Conservation (phyloP, 1,139 yeast genomes). For the Debaryomycetaceae sp. region DNA sequence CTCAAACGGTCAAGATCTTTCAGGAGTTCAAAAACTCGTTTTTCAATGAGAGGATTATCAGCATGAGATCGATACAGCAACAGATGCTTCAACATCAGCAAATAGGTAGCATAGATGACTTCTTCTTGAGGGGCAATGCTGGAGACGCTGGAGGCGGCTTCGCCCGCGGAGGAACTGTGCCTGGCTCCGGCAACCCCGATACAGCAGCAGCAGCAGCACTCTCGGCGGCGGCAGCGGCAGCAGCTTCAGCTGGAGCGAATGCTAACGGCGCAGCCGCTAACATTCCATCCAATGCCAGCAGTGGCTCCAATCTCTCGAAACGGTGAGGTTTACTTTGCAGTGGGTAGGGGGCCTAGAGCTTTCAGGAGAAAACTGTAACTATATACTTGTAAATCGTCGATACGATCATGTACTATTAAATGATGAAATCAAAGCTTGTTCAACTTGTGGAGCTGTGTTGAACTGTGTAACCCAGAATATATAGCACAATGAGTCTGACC, state of each 20-base stretch:
- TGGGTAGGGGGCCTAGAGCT: no score
- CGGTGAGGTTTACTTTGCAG: no score
- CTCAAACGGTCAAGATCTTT: conserved; percentile 45
- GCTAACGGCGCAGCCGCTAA: conserved; percentile 2
- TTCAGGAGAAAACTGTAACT: no score
- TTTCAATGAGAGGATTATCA: conserved; percentile 44
- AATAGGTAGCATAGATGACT: conserved; percentile 31
- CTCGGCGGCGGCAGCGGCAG: conserved; percentile 6
- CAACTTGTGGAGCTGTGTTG: no score
- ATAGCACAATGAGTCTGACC: no score
- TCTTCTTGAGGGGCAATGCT: conserved; percentile 18
- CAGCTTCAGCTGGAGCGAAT: conserved; percentile 1
- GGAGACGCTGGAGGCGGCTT: conserved; percentile 5
- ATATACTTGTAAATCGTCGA: no score
- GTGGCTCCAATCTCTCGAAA: no score
- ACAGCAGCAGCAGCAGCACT: conserved; percentile 5
- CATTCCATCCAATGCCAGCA: no score
- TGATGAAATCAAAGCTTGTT: no score
- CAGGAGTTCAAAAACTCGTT: conserved; percentile 49
- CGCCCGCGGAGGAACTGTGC: conserved; percentile 6
- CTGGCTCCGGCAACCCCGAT: conserved; percentile 3
- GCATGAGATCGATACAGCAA: conserved; percentile 26
- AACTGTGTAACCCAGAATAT: no score
- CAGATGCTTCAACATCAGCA: conserved; percentile 16
- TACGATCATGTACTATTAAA: no score